Evolutionary conservation across 495 filamentous ascomycete genomes (phyloP).

Genomic region (Aspergillus campestris): DNA sequence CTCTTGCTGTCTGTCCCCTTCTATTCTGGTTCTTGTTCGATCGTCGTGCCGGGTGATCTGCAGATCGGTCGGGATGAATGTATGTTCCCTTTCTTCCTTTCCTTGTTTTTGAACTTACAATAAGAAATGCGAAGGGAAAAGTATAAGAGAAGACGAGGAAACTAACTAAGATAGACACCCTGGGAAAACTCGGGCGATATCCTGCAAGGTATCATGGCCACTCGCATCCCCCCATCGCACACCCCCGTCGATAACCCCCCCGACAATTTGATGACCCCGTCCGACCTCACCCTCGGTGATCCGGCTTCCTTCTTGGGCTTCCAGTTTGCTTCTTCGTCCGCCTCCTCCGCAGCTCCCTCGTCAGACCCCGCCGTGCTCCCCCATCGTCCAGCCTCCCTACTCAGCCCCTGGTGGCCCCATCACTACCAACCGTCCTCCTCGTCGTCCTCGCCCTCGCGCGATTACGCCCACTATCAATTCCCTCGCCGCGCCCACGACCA

Average conservation of each 20-base stretch:
- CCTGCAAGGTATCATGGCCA: constrained; percentile 30
- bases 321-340: constrained; percentile 9
- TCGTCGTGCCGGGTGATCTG: no score
- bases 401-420: constrained; percentile 12
- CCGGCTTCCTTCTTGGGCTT: constrained; percentile 24
- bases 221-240: constrained; percentile 9
- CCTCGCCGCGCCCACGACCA: constrained; percentile 20
- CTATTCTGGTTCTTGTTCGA: no score
- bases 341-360: no score
- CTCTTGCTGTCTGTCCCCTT: no score
- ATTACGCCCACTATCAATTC: constrained; percentile 17
- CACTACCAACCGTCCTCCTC: constrained; percentile 11
- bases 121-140: not conserved
- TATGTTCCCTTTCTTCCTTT: constrained; percentile 1
- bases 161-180: constrained; percentile 3
- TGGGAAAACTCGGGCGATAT: constrained; percentile 27
- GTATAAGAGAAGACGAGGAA: not conserved
- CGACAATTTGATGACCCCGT: constrained; percentile 6
- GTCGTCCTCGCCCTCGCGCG: constrained; percentile 10
- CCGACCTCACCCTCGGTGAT: constrained; percentile 17
- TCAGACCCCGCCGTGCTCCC: constrained; percentile 14
- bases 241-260: constrained; percentile 10
- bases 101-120: not conserved
- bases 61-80: constrained; percentile 1
- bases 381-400: constrained; percentile 12